Evolutionary conservation across 139 green algal species (phyloP), one percentile per base, ranked within the genome.

Genomic region (Astrephomene gubernaculifera): DNA sequence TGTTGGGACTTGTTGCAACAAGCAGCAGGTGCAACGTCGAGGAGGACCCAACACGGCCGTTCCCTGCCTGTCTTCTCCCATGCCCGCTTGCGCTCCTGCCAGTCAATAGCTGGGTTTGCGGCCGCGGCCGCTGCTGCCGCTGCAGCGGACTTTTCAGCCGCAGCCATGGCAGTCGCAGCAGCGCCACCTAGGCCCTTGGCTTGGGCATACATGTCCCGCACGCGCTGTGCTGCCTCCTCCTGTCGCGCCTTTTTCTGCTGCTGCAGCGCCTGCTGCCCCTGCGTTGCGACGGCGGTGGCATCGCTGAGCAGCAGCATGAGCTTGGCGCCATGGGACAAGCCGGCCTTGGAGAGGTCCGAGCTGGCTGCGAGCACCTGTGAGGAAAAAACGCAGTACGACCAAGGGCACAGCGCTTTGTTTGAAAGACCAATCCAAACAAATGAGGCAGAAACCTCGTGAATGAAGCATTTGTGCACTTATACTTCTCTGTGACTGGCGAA

Each of bases 51-150:
- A n/a, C n/a, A n/a, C n/a, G n/a, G n/a, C n/a, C n/a, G n/a, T n/a
- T n/a, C n/a, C 71, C n/a, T 64, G 31, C 92, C 93, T 12, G 90
- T 94, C 78, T 91, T 93, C 44, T 72, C 57, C 93, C 93, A 96
- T 7, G 63, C 65, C 3, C 41, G 61, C 38, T 76, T 71, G 7
- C 93, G 83, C 31, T 91, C 87, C 64, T 44, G 41, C 82, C 93
- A 81, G 63, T 70, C 49, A 24, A 86, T 69, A 38, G 41, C 4
- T 0, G 78, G 78, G 10, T 4, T 43, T 9, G 2, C 8, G 0
- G 39, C 36, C 9, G 41, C 31, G 31, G 44, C 14, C 0, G 78
- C 76, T 1, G 29, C 39, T 1, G 60, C 39, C 21, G 76, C 78
- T 7, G 76, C 60, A 1, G 29, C 39, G 0, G 60, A 27, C 21